Base-by-base conservation (phyloP, 805 yeast genomes). In the Nematodospora valgi region DNA sequence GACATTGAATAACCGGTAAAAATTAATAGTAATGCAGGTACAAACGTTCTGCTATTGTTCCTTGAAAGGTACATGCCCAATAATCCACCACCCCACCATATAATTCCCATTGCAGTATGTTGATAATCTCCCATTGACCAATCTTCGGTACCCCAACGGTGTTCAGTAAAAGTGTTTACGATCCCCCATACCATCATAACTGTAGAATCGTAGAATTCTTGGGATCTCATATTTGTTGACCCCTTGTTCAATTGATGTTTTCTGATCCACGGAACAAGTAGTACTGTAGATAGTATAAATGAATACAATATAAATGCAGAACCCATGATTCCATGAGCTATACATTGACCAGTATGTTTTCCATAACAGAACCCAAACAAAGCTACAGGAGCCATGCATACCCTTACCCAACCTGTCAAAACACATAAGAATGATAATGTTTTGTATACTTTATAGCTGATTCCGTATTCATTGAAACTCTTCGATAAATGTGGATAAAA, bases 281-380 rank as follows among this genome's bases (percentile, higher is more conserved):
- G 67, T 49, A 86, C 80, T 49, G 79, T 56, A 3, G 77, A 56
- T 47, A 86, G 69, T 8, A 87, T 59, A 41, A 82, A 78, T 4
- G 96, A 95, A 55, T 91, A 91, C 4, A 71, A 59, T 8, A 91
- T 73, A 48, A 91, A 91, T 0, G 95, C 82, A 16, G 86, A 74
- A 0, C 98, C 98, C 98, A 91, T 91, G 41, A 91, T 86, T 4
- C 96, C 97, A 56, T 91, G 98, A 0, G 98, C 98, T 26, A 88
- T 75, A 58, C 98, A 91, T 60, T 91, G 98, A 16, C 98, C 98
- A 0, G 94, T 80, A 49, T 86, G 93, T 23, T 58, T 69, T 4
- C 74, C 84, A 47, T 86, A 79, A 60, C 98, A 91, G 58, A 88
- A 91, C 2, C 96, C 96, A 44, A 86, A 76, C 43, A 88, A 53